phyloP scores from a whole-genome alignment of 805 yeast species.

The Alloascoidea africana region DNA sequence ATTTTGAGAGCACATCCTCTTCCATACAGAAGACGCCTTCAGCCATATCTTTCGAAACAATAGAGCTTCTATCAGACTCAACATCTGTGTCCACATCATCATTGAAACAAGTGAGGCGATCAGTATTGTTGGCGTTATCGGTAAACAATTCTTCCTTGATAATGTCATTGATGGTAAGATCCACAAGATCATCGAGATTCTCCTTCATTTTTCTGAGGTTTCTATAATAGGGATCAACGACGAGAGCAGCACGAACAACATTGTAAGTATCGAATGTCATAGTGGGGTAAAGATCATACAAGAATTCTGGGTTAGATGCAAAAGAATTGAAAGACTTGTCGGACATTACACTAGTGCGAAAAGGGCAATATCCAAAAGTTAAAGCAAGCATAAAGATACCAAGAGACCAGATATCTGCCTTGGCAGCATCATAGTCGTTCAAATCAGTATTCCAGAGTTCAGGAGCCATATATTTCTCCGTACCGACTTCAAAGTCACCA shows the following conservation, averaged over 20 bases:
- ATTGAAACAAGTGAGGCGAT: too few species aligned
- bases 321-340: constrained; percentile 79
- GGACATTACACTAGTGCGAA: constrained; percentile 60
- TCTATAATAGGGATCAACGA: constrained; percentile 81
- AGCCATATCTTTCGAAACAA: too few species aligned
- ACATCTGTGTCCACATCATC: too few species aligned
- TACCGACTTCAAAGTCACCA: constrained; percentile 69
- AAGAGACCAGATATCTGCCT: constrained; percentile 80
- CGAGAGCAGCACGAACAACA: constrained; percentile 63
- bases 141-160: too few species aligned
- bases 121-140: too few species aligned
- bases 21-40: too few species aligned
- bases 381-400: constrained; percentile 74
- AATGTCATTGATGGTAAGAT: constrained; percentile 78
- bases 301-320: constrained; percentile 75
- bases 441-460: constrained; percentile 50
- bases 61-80: too few species aligned
- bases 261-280: constrained; percentile 79
- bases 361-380: constrained; percentile 80
- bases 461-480: constrained; percentile 92
- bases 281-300: constrained; percentile 82
- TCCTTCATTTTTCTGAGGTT: constrained; percentile 42
- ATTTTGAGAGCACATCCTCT: too few species aligned
- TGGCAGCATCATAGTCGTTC: constrained; percentile 53
- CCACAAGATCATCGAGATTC: constrained; percentile 44